phyloP scores from a whole-genome alignment of 108 stramenopile species.

The Fragilariopsis cylindrus region DNA sequence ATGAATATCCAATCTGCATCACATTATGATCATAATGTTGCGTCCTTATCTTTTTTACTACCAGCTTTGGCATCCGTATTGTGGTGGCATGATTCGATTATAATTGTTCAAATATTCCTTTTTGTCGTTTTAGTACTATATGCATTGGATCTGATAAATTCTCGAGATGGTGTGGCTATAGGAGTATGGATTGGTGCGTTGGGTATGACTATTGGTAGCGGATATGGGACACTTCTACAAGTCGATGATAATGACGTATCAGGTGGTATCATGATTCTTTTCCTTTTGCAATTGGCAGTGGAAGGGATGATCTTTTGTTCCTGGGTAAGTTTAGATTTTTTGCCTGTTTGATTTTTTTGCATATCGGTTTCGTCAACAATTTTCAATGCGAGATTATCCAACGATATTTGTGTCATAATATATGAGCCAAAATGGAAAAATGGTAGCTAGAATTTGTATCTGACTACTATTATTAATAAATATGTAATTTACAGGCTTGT shows the following conservation, averaged over 20 bases:
- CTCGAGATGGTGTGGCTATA: conserved; percentile 41
- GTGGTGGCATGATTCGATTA: conserved; percentile 50
- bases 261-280: conserved; percentile 23
- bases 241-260: conserved; percentile 31
- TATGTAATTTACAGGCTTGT: conserved; percentile 31
- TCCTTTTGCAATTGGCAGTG: conserved; percentile 24
- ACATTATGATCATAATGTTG: conserved; percentile 31
- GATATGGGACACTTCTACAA: conserved; percentile 40
- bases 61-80: conserved; percentile 57
- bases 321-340: conserved; percentile 28
- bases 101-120: conserved; percentile 44
- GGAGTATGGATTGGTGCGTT: conserved; percentile 54
- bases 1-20: not conserved
- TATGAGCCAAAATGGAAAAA: not conserved
- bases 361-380: not conserved
- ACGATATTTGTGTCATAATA: conserved; percentile 4
- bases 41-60: conserved; percentile 42
- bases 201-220: conserved; percentile 44
- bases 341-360: not conserved
- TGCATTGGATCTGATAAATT: conserved; percentile 65
- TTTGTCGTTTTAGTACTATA: conserved; percentile 50
- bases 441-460: not conserved
- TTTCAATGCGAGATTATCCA: not conserved
- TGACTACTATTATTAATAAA: too few species aligned
- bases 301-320: conserved; percentile 31